Evolutionary conservation across 2,329 filamentous ascomycete species (phyloP).

Genomic region (Trichoderma asperellum): DNA sequence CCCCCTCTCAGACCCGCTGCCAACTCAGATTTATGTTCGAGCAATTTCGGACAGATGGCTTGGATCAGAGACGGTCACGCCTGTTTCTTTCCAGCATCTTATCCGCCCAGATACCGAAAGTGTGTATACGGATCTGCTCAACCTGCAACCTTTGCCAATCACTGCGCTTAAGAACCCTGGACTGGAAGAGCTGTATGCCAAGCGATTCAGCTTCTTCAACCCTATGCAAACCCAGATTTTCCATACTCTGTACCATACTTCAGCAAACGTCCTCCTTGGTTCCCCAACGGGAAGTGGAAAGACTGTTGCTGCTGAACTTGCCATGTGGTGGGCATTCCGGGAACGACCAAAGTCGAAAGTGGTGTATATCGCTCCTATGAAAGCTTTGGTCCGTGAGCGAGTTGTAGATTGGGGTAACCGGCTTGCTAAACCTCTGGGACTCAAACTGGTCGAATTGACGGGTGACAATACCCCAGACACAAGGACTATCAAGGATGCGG

Average conservation of each 20-base stretch:
- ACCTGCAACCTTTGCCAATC: constrained; percentile 87
- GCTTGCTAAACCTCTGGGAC: constrained; percentile 77
- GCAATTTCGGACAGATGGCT: constrained; percentile 96
- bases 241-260: constrained; percentile 91
- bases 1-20: constrained; percentile 87
- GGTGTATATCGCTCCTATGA: constrained; percentile 99
- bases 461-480: constrained; percentile 98
- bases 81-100: constrained; percentile 95
- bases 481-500: constrained; percentile 89
- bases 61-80: constrained; percentile 91
- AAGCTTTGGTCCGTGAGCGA: constrained; percentile 92
- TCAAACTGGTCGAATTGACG: constrained; percentile 93
- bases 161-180: constrained; percentile 83
- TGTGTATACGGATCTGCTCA: constrained; percentile 90
- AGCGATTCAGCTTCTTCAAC: constrained; percentile 95
- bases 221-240: constrained; percentile 99
- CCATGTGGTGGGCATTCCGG: constrained; percentile 99
- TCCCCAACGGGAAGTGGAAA: constrained; percentile 98
- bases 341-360: constrained; percentile 95
- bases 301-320: constrained; percentile 91
- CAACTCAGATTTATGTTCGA: constrained; percentile 93
- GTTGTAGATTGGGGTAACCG: constrained; percentile 92
- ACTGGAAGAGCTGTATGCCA: constrained; percentile 83
- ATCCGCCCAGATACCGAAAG: constrained; percentile 98
- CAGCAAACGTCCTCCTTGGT: constrained; percentile 88